Evolutionary conservation across 164 flowering plant species (phyloP), one percentile per base, ranked within the genome.

Genomic region (Nymphaea thermarum): DNA sequence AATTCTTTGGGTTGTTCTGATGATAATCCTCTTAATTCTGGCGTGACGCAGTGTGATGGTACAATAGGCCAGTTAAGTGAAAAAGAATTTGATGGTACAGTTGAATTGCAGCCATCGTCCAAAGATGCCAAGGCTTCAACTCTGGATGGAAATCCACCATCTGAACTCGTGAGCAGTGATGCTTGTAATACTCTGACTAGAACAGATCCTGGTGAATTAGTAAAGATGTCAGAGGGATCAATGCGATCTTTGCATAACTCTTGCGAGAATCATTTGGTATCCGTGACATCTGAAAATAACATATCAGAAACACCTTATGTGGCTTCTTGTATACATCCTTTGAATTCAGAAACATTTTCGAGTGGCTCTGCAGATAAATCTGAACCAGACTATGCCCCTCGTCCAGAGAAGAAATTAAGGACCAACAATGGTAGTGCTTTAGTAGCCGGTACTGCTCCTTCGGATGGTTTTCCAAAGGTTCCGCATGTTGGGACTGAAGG

Each of bases 21-120:
- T 51, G 57, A 8, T 51, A 15, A 8, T 51, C 57, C 57, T 51
- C 14, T 51, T 10, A 51, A 15, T 51, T 51, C 57, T 51, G 14
- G 8, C 5, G 3, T 6, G 12, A 14, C 7, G 7, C 55, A 47
- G 12, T 10, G 5, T 8, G 71, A 71, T 68, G 57, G 53, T 7
- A 14, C 65, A 43, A 3, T 36, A 45, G 47, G 66, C 25, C 67
- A 74, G 71, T 53, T 67, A 43, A 60, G 61, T 42, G 77, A 83
- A 78, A 75, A 80, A 75, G 73, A 78, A 69, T 67, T 75, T 65
- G 45, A 42, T 18, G 64, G 73, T 61, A n/a, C 62, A 0, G 25
- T 15, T 62, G 64, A 36, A 61, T 65, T 73, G 36, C 63, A 42
- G 67, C 61, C 70, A 4, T 3, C 57, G 60, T 53, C 79, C 65